Base-by-base conservation (phyloP, 129 eudicot species). In the Tagetes erecta region DNA sequence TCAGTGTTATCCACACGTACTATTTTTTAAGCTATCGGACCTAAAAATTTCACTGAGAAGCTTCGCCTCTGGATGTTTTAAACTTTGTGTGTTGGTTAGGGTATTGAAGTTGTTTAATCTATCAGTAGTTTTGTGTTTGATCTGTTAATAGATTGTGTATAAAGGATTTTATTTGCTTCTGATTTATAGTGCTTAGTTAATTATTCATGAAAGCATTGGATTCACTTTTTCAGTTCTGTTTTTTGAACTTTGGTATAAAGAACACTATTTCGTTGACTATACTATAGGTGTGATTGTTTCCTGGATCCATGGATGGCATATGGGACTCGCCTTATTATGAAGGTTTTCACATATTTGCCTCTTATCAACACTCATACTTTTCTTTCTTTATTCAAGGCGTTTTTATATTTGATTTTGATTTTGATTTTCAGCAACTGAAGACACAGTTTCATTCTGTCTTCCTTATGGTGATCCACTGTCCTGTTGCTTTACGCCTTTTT, bases 301-400 rank as follows among this genome's bases (percentile, higher is more conserved):
- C 68, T 68, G 66, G 78, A 60, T 20, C 34, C 34, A 90, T 87
- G 94, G 94, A 76, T 66, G 73, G 58, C 71, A 83, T 83, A 30
- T 80, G 91, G 86, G 89, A 67, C 81, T 74, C 88, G 49, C 79
- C 83, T 45, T 56, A 68, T 67, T 77, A 51, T 77, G 74, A 76
- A 80, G 88, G 83, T 89, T 51, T 71, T 51, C 50, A n/a, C 10
- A 13, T 49, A 57, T 60, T 72, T 73, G 20, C 59, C 47, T 68
- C 27, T 34, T 63, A 30, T 77, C 55, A 71, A 65, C 62, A 10
- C 31, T 71, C 68, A 27, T 45, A 35, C 11, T 72, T 38, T 60
- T 70, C 50, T 39, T 60, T 60, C 50, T 35, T 46, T 53, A 64
- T 64, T 40, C 34, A 35, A 52, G 33, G 30, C 33, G 39, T 78